These are phyloP conservation scores for Exophiala xenobiotica DNA, from an alignment of 2,329 filamentous ascomycete genomes.

Conservation along the genomic window DNA sequence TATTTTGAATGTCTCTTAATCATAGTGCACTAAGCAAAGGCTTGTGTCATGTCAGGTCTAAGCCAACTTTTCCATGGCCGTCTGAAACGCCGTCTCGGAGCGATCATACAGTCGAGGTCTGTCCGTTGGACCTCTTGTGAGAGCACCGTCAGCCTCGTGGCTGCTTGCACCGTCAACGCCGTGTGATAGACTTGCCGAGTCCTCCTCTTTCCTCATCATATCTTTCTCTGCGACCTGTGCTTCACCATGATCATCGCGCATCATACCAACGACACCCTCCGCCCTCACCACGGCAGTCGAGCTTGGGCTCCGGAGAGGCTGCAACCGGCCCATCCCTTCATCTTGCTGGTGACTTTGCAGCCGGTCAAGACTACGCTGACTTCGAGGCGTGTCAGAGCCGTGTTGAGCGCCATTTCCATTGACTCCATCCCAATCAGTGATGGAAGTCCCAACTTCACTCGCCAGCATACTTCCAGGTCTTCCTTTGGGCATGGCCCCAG, in stretches of 20 bases:
- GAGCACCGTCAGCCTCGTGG: too few species aligned
- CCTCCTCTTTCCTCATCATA: neutral
- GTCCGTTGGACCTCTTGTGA: neutral
- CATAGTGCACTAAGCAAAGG: too few species aligned
- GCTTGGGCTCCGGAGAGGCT: slow-evolving; percentile 25
- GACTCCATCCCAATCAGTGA: slow-evolving; percentile 5
- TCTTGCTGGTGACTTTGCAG: slow-evolving; percentile 25
- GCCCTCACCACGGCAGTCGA: slow-evolving; percentile 27
- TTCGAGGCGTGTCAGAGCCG: slow-evolving; percentile 27
- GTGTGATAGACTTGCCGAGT: too few species aligned
- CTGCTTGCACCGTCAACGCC: too few species aligned
- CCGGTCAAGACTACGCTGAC: slow-evolving; percentile 28
- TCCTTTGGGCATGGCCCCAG: neutral
- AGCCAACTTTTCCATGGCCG: neutral
- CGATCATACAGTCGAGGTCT: neutral
- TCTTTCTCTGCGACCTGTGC: too few species aligned
- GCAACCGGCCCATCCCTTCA: slow-evolving; percentile 21
- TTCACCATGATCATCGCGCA: slow-evolving; percentile 5
- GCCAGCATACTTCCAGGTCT: slow-evolving; percentile 17
- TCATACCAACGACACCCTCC: slow-evolving; percentile 25
- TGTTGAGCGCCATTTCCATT: neutral
- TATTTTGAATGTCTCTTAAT: too few species aligned
- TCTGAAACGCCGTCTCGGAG: neutral
- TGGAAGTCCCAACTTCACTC: slow-evolving; percentile 9
- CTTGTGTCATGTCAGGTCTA: too few species aligned